Conservation (phyloP, 805 yeast species). For the Yamadazyma tumulicola region DNA sequence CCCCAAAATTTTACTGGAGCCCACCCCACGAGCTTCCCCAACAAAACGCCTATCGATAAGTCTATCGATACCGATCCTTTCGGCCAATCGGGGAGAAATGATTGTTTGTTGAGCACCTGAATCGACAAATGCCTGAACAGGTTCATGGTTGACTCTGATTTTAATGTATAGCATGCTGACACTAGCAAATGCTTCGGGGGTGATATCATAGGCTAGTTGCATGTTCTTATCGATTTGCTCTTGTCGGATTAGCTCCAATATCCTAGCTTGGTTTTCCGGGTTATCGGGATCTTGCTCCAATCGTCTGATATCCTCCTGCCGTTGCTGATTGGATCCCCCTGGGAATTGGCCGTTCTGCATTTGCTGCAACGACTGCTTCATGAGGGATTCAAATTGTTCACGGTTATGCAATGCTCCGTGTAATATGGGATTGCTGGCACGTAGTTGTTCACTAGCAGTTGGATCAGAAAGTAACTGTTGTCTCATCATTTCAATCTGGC, state of each 20-base stretch:
- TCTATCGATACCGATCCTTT: constrained; percentile 62
- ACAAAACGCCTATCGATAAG: constrained; percentile 74
- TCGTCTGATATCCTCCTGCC: constrained; percentile 50
- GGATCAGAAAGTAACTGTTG: constrained; percentile 46
- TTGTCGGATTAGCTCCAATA: constrained; percentile 64
- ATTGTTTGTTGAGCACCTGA: constrained; percentile 94
- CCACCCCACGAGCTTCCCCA: constrained; percentile 91
- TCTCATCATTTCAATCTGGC: constrained; percentile 47
- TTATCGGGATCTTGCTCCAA: constrained; percentile 65
- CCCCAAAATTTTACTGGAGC: constrained; percentile 74
- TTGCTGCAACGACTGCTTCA: constrained; percentile 31
- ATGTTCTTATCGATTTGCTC: constrained; percentile 77
- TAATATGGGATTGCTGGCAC: constrained; percentile 44
- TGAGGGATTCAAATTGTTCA: constrained; percentile 39
- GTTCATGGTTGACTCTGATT: constrained; percentile 72
- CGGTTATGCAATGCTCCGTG: constrained; percentile 46
- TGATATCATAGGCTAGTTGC: constrained; percentile 74
- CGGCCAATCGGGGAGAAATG: constrained; percentile 74
- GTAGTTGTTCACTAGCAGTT: constrained; percentile 30
- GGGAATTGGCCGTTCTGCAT: constrained; percentile 18
- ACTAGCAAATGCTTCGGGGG: constrained; percentile 84
- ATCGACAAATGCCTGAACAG: constrained; percentile 91
- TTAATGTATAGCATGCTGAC: constrained; percentile 83
- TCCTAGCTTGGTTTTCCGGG: constrained; percentile 62
- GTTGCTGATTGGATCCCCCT: constrained; percentile 5